Evolutionary conservation across 1,284 basidiomycete genomes (phyloP), one percentile per base, ranked within the genome.

Genomic region (Naganishia liquefaciens): DNA sequence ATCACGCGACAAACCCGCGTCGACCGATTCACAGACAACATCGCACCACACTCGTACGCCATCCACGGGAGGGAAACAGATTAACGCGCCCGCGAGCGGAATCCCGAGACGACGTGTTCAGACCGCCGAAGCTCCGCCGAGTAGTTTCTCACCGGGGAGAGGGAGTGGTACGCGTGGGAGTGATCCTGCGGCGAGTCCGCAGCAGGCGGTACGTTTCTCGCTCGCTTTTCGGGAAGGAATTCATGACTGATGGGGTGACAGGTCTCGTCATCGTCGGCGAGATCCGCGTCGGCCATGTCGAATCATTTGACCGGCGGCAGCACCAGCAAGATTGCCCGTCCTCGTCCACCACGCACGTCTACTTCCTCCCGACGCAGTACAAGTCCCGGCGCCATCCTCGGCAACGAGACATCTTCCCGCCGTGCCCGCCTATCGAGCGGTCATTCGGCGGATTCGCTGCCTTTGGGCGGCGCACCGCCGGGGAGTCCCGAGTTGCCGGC

Each of bases 401-500:
- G 19, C 21, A 15, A 44, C 42, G n/a, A n/a, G n/a, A n/a, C n/a
- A n/a, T n/a, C n/a, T n/a, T n/a, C 4, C 25, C n/a, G n/a, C n/a
- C n/a, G n/a, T n/a, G n/a, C n/a, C n/a, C n/a, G n/a, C n/a, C n/a
- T n/a, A n/a, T n/a, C n/a, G n/a, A n/a, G n/a, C n/a, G n/a, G n/a
- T n/a, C n/a, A n/a, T n/a, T n/a, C n/a, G n/a, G n/a, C n/a, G n/a
- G n/a, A n/a, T n/a, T n/a, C n/a, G n/a, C n/a, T n/a, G n/a, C n/a
- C n/a, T n/a, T n/a, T n/a, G 39, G 6, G 3, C 6, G 17, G 6
- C 42, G 9, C 13, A 21, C 54, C 11, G 2, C 54, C 55, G 2
- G 44, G 28, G 17, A 49, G 46, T 13, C 55, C 55, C 4, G 55
- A 60, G 2, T 25, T 60, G 7, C 55, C 55, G 2, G 55, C 55